Evolutionary conservation across 2,329 filamentous ascomycete species (phyloP).

Genomic region (Apiospora hydei): DNA sequence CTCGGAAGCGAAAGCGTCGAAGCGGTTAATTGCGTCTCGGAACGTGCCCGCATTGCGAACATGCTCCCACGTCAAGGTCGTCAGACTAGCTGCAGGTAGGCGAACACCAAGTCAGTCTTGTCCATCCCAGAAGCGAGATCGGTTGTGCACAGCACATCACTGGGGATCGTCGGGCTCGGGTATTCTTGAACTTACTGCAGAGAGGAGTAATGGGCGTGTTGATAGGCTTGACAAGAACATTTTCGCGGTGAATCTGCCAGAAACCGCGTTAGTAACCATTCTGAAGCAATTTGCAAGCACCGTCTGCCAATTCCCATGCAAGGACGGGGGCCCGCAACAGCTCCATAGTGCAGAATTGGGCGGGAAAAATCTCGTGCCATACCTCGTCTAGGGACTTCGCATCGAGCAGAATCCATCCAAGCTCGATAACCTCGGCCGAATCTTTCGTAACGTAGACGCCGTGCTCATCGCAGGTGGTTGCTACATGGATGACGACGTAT

Average conservation of each 20-base stretch:
- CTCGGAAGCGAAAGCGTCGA: constrained; percentile 92
- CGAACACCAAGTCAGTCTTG: constrained; percentile 22
- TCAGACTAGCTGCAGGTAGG: constrained; percentile 78
- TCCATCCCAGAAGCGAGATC: constrained; percentile 13
- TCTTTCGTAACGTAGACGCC: constrained; percentile 99
- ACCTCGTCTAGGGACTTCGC: constrained; percentile 94
- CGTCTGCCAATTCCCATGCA: constrained; percentile 10
- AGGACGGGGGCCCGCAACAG: constrained; percentile 16
- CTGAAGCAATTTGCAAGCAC: constrained; percentile 15
- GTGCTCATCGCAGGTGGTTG: constrained; percentile 98
- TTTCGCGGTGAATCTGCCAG: constrained; percentile 86
- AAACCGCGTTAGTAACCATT: constrained; percentile 9
- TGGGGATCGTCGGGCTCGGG: constrained; percentile 5
- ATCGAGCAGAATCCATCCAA: constrained; percentile 96
- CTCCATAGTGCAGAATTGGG: constrained; percentile 24
- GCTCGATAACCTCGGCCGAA: constrained; percentile 98
- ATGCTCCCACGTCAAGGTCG: constrained; percentile 98
- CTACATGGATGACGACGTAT: constrained; percentile 98
- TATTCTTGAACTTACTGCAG: constrained; percentile 79
- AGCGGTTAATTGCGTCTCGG: constrained; percentile 93
- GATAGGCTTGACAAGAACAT: constrained; percentile 95
- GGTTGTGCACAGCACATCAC: constrained; percentile 4
- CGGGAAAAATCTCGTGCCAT: constrained; percentile 45
- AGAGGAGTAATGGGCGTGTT: constrained; percentile 98
- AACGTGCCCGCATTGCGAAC: constrained; percentile 97